Conservation (phyloP, 2,329 filamentous ascomycete species). For the Penicillium sclerotigenum region DNA sequence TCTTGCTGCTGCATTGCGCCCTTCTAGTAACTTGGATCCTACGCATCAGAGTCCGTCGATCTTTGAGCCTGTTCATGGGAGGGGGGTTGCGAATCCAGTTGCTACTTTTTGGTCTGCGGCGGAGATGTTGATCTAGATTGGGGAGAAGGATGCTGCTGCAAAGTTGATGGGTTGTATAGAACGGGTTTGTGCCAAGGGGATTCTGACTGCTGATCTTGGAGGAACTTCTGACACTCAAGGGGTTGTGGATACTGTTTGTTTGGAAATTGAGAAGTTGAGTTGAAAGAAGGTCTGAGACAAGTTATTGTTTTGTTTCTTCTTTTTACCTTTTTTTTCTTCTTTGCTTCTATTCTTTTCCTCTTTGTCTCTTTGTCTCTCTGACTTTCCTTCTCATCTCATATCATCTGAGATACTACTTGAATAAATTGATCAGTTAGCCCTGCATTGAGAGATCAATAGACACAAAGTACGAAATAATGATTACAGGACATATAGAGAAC, state of each 20-base stretch:
- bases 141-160: constrained; percentile 55
- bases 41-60: constrained; percentile 57
- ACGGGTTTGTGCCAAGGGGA: constrained; percentile 53
- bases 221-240: constrained; percentile 55
- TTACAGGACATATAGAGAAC: background rate
- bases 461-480: background rate
- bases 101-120: constrained; percentile 67
- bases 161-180: constrained; percentile 58
- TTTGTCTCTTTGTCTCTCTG: background rate
- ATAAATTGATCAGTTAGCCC: background rate
- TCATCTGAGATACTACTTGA: background rate
- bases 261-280: constrained; percentile 45
- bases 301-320: background rate
- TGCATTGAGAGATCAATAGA: background rate
- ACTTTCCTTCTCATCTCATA: background rate
- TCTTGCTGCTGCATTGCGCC: constrained; percentile 65
- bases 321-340: background rate
- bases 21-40: constrained; percentile 65
- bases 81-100: constrained; percentile 58
- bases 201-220: constrained; percentile 59
- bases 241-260: constrained; percentile 56
- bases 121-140: constrained; percentile 64
- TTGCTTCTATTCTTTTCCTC: background rate
- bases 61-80: constrained; percentile 64
- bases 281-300: constrained; percentile 3